These are phyloP conservation scores for Pharus latifolius DNA, from an alignment of 176 grass and related monocot genomes.

Conservation along the genomic window DNA sequence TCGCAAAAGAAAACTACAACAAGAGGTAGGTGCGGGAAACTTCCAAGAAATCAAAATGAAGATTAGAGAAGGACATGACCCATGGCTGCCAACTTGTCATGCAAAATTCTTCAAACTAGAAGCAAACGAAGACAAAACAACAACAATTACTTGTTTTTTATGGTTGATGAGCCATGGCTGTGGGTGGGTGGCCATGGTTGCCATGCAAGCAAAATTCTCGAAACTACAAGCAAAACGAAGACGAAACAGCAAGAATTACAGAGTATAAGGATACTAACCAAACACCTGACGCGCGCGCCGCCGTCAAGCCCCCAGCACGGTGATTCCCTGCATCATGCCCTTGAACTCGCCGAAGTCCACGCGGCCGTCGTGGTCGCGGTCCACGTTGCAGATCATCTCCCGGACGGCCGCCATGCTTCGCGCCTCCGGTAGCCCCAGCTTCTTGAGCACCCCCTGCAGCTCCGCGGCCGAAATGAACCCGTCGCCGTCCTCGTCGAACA, in stretches of 20 bases:
- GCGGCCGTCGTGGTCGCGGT: conserved; percentile 61
- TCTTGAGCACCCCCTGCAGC: conserved; percentile 81
- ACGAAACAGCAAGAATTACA: conserved; percentile 16
- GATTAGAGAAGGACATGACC: not conserved
- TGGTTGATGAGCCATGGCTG: too few species aligned
- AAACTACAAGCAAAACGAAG: conserved; percentile 9
- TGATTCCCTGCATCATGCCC: conserved; percentile 88
- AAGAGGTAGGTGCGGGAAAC: not conserved
- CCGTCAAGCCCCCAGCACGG: conserved; percentile 46
- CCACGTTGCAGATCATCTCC: conserved; percentile 95
- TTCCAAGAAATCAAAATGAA: conserved; percentile 1
- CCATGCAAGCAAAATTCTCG: not conserved
- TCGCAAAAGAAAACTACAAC: not conserved
- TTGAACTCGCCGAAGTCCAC: conserved; percentile 97
- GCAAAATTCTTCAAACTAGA: not conserved
- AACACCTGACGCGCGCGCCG: not conserved
- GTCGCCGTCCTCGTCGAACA: conserved; percentile 92
- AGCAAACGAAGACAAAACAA: conserved; percentile 11
- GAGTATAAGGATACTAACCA: too few species aligned
- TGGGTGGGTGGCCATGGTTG: too few species aligned
- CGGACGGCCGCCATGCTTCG: conserved; percentile 49
- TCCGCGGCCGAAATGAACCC: conserved; percentile 85
- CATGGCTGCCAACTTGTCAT: not conserved
- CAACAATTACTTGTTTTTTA: too few species aligned
- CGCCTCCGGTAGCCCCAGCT: conserved; percentile 77